A percentile compares a stretch with the other conserved stretches of the same genome.
These are phyloP conservation scores for Acacia acuminata DNA, from an alignment of 306 rosid genomes.

Conservation along the genomic window DNA sequence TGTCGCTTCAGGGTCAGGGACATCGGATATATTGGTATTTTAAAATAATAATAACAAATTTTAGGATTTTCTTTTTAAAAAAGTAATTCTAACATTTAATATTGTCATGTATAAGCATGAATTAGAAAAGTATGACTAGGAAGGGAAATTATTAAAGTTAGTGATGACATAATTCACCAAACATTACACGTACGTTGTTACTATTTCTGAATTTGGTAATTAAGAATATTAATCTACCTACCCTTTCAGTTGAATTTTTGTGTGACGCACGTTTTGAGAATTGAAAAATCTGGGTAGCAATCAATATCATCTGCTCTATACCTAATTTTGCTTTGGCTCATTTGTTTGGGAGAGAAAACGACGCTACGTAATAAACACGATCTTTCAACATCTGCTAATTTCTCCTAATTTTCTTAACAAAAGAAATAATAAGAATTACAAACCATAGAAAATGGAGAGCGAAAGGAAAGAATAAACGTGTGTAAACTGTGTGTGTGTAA, in stretches of 20 bases:
- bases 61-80: not conserved
- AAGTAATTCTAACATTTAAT: too few species aligned
- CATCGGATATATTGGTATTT: not conserved
- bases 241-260: conserved; percentile 36
- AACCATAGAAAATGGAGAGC: not conserved
- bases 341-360: not conserved
- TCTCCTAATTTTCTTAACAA: conserved; percentile 6
- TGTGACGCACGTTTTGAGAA: conserved; percentile 35
- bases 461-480: not conserved
- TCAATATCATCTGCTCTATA: conserved; percentile 64
- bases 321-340: conserved; percentile 53
- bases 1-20: not conserved
- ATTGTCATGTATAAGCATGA: too few species aligned
- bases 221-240: conserved; percentile 37
- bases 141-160: not conserved
- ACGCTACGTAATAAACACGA: conserved; percentile 15
- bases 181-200: not conserved
- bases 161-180: not conserved
- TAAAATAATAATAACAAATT: not conserved
- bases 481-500: too few species aligned
- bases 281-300: conserved; percentile 46
- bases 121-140: not conserved
- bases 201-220: conserved; percentile 21
- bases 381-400: conserved; percentile 24
- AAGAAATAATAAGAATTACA: not conserved